phyloP scores from a whole-genome alignment of 768 basidiomycete genomes.

The Epithele typhae region DNA sequence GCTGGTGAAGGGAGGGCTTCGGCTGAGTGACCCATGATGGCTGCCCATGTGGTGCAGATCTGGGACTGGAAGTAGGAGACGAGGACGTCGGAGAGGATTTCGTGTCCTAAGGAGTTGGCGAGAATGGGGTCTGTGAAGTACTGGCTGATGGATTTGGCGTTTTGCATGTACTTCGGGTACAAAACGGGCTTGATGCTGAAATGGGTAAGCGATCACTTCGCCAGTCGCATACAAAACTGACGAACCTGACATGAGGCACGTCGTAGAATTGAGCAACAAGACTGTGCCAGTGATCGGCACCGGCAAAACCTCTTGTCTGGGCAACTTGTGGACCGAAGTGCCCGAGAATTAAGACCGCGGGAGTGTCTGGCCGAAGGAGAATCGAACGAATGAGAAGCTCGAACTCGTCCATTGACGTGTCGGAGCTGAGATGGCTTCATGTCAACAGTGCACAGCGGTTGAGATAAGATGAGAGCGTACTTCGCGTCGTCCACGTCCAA shows the following conservation, averaged over 20 bases:
- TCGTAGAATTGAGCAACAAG: slow-evolving; percentile 97
- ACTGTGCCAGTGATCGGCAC: slow-evolving; percentile 87
- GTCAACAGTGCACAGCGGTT: background rate
- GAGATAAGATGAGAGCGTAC: slow-evolving; percentile 43
- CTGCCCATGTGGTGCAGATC: slow-evolving; percentile 82
- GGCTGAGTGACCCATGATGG: slow-evolving; percentile 61
- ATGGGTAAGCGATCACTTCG: too few species aligned
- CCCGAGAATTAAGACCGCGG: slow-evolving; percentile 91
- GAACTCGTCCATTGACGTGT: slow-evolving; percentile 76
- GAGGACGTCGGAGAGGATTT: slow-evolving; percentile 86
- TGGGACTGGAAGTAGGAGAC: slow-evolving; percentile 87
- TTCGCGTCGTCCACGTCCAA: slow-evolving; percentile 87
- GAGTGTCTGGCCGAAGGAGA: slow-evolving; percentile 84
- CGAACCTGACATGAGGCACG: slow-evolving; percentile 80
- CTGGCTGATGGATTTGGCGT: slow-evolving; percentile 57
- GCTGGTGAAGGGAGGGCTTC: slow-evolving; percentile 49
- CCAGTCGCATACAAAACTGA: too few species aligned
- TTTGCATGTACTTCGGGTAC: slow-evolving; percentile 76
- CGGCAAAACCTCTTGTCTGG: slow-evolving; percentile 73
- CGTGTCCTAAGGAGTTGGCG: slow-evolving; percentile 76
- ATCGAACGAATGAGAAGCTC: slow-evolving; percentile 91
- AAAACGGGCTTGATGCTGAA: slow-evolving; percentile 72
- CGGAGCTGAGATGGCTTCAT: slow-evolving; percentile 38
- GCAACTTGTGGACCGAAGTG: slow-evolving; percentile 91
- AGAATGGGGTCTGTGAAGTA: slow-evolving; percentile 85